Evolutionary conservation across 2,329 filamentous ascomycete genomes (phyloP), one percentile per base, ranked within the genome.

Genomic region (Zasmidium citrigriseum): DNA sequence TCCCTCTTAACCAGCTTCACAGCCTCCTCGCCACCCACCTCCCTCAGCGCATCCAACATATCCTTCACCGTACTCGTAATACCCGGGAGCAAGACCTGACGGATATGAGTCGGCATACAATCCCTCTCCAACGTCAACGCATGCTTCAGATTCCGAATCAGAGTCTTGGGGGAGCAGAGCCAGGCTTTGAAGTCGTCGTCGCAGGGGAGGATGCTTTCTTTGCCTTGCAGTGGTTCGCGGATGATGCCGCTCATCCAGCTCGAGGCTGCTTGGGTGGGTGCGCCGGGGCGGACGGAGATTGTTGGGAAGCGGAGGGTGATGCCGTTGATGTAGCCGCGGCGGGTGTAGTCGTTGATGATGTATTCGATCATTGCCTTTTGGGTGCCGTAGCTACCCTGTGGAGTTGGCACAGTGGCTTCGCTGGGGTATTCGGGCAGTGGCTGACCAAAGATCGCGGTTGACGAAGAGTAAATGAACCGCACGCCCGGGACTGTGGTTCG

Each of bases 1-100:
- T 85, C 82, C 58, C 76, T 77, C 66, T 73, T 77, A 9, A 86
- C 77, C 53, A 83, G 72, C 49, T 72, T 72, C 52, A 83, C 69
- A 29, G 79, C 80, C 38, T 83, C 78, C 65, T 80, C 77, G 0
- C 83, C 83, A 4, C 80, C 83, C 1, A 86, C 81, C 61, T 79
- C 79, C 58, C 78, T 78, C 68, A 86, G 65, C 1, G 82, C 82
- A 61, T 84, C 76, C 68, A 86, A 70, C 76, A 86, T 86, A 56
- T 84, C 79, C 57, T 77, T 78, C 34, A 85, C 80, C 2, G 79
- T 83, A 4, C 82, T 81, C 46, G 77, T 79, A 52, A 78, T 79
- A 1, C 83, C 83, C 0, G 83, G 83, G 48, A 86, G 68, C 69
- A 82, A 80, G 0, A 84, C 78, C 55, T 82, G 77, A 41, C 82